These are phyloP conservation scores for Cystobasidium slooffiae DNA, from an alignment of 1,284 basidiomycete genomes.

Conservation along the genomic window DNA sequence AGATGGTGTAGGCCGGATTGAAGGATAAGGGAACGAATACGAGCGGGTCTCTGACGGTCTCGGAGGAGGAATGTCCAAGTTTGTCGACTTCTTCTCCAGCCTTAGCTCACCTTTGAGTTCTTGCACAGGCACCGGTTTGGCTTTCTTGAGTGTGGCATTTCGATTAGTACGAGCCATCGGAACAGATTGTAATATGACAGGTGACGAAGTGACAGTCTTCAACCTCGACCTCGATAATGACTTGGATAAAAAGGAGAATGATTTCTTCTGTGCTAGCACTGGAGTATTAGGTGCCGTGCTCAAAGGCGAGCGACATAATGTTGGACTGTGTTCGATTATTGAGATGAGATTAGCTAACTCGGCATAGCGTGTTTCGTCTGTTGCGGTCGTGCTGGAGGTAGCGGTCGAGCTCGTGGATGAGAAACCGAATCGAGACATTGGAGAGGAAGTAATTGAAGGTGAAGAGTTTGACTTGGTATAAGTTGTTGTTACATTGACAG, in stretches of 20 bases:
- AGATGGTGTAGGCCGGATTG: background rate
- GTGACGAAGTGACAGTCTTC: background rate
- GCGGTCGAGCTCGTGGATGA: background rate
- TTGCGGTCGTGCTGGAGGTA: background rate
- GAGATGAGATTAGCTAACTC: conserved; percentile 13
- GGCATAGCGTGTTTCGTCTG: conserved; percentile 1
- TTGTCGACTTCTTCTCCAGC: background rate
- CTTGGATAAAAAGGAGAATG: background rate
- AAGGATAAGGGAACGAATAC: background rate
- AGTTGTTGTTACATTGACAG: background rate
- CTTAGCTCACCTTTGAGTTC: no score
- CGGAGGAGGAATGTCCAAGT: background rate
- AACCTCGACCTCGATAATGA: background rate
- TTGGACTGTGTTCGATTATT: conserved; percentile 1
- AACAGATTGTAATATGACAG: background rate
- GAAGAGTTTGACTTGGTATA: background rate
- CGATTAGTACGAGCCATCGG: background rate
- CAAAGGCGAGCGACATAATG: background rate
- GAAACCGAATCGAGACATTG: background rate
- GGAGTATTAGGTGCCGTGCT: background rate
- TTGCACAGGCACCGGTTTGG: background rate
- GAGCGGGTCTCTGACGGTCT: background rate
- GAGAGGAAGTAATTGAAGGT: background rate
- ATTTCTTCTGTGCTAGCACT: background rate
- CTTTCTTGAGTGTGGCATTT: background rate